Base-by-base conservation (phyloP, 2,329 filamentous ascomycete species). In the Calonectria multiphialidica region DNA sequence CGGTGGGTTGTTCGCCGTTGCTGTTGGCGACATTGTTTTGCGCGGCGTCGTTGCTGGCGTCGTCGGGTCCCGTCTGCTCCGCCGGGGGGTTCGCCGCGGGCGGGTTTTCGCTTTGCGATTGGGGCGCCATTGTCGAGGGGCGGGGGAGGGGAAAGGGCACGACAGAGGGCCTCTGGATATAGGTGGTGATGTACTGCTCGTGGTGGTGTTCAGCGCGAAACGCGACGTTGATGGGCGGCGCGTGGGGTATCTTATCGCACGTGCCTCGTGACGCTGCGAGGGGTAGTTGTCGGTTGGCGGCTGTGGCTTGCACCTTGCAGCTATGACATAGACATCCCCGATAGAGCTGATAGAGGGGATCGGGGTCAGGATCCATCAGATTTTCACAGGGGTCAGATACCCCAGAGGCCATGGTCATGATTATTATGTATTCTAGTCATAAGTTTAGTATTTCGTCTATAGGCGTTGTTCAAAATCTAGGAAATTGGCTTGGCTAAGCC, bases 171-270 rank as follows among this genome's bases (percentile, higher is more conserved):
- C 28, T 55, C 30, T 63, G 33, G 30, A 13, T 7, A 15, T 30
- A 8, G 28, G 44, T 71, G 50, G 47, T 69, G 68, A 61, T 63
- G 62, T 12, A 61, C 40, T 33, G 37, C 57, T 45, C 55, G 21
- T 73, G 69, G 55, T 72, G 66, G 47, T 71, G 57, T 49, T 47
- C 10, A 21, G 64, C 40, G 71, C 68, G 74, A 72, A 72, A 77
- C 77, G 77, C 76, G 77, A 76, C 71, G 66, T 44, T 21, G 75
- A 69, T 72, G 72, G 59, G 30, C 23, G 59, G 65, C 77, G 75
- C 72, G 77, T 78, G 72, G 75, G 74, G 75, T 70, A 66, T 59
- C 57, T 77, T 73, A 71, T 74, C 63, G 66, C 70, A 69, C 77
- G 78, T 76, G 77, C 72, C 75, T 62, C 66, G 49, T 40, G 50